Percentiles rank a stretch among this genome's conserved stretches.
Evolutionary conservation across 208 protist species (phyloP).

Genomic region (Crithidia expoeki): DNA sequence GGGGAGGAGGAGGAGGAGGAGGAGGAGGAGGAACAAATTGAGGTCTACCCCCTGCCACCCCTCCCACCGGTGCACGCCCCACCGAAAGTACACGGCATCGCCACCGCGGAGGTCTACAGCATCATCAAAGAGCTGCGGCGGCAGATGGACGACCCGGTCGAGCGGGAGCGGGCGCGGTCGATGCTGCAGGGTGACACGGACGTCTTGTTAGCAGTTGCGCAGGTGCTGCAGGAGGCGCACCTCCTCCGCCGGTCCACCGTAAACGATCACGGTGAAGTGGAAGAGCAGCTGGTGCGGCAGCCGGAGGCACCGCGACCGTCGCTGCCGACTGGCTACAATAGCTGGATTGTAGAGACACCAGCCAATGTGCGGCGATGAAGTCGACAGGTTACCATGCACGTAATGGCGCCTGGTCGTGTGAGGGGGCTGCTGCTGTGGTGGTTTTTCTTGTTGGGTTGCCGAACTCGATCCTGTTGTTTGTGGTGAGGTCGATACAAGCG

Average conservation of each 20-base stretch:
- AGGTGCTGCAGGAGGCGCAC: conserved; percentile 71
- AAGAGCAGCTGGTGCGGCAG: conserved; percentile 53
- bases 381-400: background rate
- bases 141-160: conserved; percentile 60
- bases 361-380: conserved; percentile 8
- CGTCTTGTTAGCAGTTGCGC: conserved; percentile 63
- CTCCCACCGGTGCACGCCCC: conserved; percentile 59
- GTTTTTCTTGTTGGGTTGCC: no score
- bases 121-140: conserved; percentile 69
- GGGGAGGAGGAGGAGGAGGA: conserved; percentile 39
- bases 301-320: conserved; percentile 49
- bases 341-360: conserved; percentile 53
- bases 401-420: no score
- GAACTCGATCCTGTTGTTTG: no score
- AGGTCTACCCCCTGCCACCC: conserved; percentile 51
- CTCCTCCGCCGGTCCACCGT: conserved; percentile 50
- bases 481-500: no score
- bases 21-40: conserved; percentile 42
- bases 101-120: conserved; percentile 65
- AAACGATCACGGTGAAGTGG: conserved; percentile 40
- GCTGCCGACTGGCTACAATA: conserved; percentile 64
- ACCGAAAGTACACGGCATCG: conserved; percentile 54
- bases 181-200: conserved; percentile 68
- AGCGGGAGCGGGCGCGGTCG: conserved; percentile 51
- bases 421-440: no score